A percentile compares a stretch with the other conserved stretches of the same genome.
phyloP scores from a whole-genome alignment of 768 basidiomycete genomes.

The Podaxis sp. region DNA sequence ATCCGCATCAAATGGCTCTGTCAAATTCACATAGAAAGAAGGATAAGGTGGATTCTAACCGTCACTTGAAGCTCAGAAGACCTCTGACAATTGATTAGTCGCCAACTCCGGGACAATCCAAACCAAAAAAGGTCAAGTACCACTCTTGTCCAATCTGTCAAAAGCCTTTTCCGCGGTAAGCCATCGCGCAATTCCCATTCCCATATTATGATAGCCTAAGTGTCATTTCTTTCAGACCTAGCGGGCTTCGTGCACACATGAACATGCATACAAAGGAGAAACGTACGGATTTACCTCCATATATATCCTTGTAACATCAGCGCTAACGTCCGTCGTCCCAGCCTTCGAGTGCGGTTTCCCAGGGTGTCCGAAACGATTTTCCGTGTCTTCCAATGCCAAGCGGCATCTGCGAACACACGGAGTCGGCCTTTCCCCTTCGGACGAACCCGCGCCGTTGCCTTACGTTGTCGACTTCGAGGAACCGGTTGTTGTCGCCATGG shows the following conservation, averaged over 20 bases:
- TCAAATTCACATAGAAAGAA: not conserved
- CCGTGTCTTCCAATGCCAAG: slow-evolving; percentile 65
- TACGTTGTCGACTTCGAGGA: slow-evolving; percentile 31
- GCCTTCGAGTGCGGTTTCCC: slow-evolving; percentile 46
- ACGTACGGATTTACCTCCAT: slow-evolving; percentile 22
- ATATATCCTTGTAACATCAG: not conserved
- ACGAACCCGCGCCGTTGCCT: slow-evolving; percentile 18
- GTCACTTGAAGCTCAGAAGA: too few species aligned
- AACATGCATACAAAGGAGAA: slow-evolving; percentile 35
- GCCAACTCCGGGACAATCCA: slow-evolving; percentile 14
- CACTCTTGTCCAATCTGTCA: slow-evolving; percentile 33
- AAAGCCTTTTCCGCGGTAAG: slow-evolving; percentile 34
- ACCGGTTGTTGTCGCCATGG: slow-evolving; percentile 23
- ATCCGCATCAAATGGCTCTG: not conserved
- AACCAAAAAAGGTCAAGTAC: slow-evolving; percentile 35
- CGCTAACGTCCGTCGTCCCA: slow-evolving; percentile 4
- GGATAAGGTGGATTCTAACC: not conserved
- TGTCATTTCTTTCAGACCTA: slow-evolving; percentile 25
- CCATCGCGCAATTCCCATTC: not conserved
- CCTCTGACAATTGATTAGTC: slow-evolving; percentile 1
- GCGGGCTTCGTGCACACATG: slow-evolving; percentile 35
- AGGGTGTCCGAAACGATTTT: slow-evolving; percentile 55
- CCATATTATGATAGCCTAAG: not conserved
- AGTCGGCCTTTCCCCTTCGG: slow-evolving; percentile 31
- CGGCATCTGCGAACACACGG: slow-evolving; percentile 66